Conservation (phyloP, 2,329 filamentous ascomycete species). For the Fusarium tanahbumbuense region DNA sequence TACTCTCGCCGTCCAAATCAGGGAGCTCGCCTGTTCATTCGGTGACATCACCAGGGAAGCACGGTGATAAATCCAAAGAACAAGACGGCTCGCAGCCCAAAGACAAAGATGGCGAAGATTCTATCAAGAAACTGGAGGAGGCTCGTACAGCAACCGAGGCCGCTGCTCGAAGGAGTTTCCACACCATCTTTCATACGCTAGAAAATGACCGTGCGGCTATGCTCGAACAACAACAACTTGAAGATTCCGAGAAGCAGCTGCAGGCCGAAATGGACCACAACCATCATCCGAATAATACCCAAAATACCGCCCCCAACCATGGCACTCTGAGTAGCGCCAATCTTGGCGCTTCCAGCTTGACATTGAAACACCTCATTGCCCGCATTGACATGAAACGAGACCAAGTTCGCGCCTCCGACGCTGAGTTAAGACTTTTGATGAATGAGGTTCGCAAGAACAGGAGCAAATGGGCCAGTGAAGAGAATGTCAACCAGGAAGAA, state of each 20-base stretch:
- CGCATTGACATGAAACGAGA: slow-evolving; percentile 93
- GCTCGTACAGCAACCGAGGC: slow-evolving; percentile 92
- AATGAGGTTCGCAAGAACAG: slow-evolving; percentile 98
- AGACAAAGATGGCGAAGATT: slow-evolving; percentile 83
- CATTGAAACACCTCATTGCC: slow-evolving; percentile 95
- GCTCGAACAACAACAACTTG: slow-evolving; percentile 95
- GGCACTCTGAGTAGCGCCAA: slow-evolving; percentile 94
- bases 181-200: slow-evolving; percentile 93
- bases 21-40: slow-evolving; percentile 74
- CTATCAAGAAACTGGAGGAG: slow-evolving; percentile 92
- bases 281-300: slow-evolving; percentile 62
- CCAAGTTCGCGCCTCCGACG: slow-evolving; percentile 90
- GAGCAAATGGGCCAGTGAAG: slow-evolving; percentile 98
- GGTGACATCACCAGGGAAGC: slow-evolving; percentile 70
- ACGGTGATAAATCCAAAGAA: slow-evolving; percentile 64
- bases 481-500: slow-evolving; percentile 97
- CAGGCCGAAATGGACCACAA: slow-evolving; percentile 91
- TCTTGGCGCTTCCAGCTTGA: slow-evolving; percentile 93
- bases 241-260: slow-evolving; percentile 95
- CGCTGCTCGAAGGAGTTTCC: slow-evolving; percentile 88
- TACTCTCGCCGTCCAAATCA: slow-evolving; percentile 77
- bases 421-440: slow-evolving; percentile 90
- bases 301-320: slow-evolving; percentile 72
- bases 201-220: slow-evolving; percentile 96
- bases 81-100: slow-evolving; percentile 62